A percentile compares a stretch with the other conserved stretches of the same genome.
Evolutionary conservation across 164 flowering plant genomes (phyloP).

Genomic region (Vitis rotundifolia): DNA sequence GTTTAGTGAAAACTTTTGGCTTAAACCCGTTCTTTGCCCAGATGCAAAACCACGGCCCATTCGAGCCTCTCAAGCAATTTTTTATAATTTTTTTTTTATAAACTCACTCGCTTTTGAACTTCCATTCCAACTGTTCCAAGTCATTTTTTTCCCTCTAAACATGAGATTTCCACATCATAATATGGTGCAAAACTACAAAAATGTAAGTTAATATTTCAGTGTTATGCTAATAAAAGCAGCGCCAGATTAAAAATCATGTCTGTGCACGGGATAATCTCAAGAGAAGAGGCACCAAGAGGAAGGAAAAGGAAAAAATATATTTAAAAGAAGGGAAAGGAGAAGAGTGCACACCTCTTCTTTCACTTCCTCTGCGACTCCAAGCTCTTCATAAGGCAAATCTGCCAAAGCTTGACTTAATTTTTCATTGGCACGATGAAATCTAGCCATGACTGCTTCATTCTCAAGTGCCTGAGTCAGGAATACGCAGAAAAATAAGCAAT

Average conservation of each 20-base stretch:
- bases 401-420: slow-evolving; percentile 53
- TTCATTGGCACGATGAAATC: slow-evolving; percentile 51
- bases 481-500: background rate
- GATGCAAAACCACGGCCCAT: no score
- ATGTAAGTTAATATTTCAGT: background rate
- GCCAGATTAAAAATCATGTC: no score
- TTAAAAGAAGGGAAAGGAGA: background rate
- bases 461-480: slow-evolving; percentile 54
- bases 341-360: slow-evolving; percentile 59
- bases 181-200: background rate
- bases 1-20: no score
- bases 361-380: slow-evolving; percentile 71
- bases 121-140: no score
- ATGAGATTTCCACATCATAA: no score
- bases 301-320: no score
- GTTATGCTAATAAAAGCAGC: background rate
- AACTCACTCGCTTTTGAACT: no score
- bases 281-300: no score
- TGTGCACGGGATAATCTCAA: no score
- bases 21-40: no score
- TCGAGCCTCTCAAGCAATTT: background rate
- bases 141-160: background rate
- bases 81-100: no score
- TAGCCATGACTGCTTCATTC: slow-evolving; percentile 49
- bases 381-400: slow-evolving; percentile 52